These are phyloP conservation scores for Patellifolia procumbens DNA, from an alignment of 179 eudicot species.

Conservation along the genomic window DNA sequence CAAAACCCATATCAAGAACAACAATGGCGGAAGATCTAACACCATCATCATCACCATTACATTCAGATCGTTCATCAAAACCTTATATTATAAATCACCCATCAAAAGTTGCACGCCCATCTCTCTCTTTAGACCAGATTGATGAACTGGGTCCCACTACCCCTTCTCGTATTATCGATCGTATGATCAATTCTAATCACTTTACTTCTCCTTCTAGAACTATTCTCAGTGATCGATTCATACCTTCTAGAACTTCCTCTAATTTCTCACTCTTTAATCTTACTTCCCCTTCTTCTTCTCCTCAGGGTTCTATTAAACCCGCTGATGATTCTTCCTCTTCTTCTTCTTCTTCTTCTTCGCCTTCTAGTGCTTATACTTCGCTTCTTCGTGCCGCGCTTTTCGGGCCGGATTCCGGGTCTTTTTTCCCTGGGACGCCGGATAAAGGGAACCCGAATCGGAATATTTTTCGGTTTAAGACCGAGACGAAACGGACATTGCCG, in stretches of 20 bases:
- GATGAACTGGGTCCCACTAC: slow-evolving; percentile 28
- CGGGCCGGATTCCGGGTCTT: slow-evolving; percentile 57
- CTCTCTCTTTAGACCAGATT: slow-evolving; percentile 8
- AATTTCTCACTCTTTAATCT: slow-evolving; percentile 68
- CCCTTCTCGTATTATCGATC: slow-evolving; percentile 36
- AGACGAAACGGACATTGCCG: slow-evolving; percentile 61
- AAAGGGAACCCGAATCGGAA: slow-evolving; percentile 47
- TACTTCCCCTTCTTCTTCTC: slow-evolving; percentile 26
- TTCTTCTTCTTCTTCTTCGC: slow-evolving; percentile 21
- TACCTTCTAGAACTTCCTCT: slow-evolving; percentile 74
- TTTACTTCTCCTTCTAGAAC: slow-evolving; percentile 51
- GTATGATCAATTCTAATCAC: slow-evolving; percentile 37
- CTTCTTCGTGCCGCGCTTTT: slow-evolving; percentile 65
- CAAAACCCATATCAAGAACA: slow-evolving; percentile 1
- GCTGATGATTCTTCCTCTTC: too few species aligned
- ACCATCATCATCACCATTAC: too few species aligned
- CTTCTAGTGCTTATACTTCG: slow-evolving; percentile 46
- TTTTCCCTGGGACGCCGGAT: slow-evolving; percentile 57
- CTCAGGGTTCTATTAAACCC: too few species aligned
- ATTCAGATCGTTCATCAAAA: background rate
- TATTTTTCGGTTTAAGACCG: slow-evolving; percentile 69
- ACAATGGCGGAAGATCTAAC: slow-evolving; percentile 35
- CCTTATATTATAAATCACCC: slow-evolving; percentile 17
- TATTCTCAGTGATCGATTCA: slow-evolving; percentile 74
- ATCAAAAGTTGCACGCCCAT: slow-evolving; percentile 24